Evolutionary conservation across 2,329 filamentous ascomycete genomes (phyloP).

Genomic region (Exophiala dermatitidis): DNA sequence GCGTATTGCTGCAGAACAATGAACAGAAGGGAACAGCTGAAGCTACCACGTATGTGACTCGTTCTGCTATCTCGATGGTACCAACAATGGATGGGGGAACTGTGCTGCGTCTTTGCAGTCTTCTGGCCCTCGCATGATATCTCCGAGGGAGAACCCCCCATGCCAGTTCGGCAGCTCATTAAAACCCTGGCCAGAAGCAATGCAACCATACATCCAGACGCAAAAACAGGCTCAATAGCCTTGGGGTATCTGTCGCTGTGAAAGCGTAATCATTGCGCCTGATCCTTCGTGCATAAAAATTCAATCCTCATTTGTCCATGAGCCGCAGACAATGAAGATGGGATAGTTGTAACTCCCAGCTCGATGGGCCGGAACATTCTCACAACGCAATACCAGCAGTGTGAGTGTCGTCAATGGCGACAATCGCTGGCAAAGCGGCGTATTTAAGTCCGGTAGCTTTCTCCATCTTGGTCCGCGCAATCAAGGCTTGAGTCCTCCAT

Average conservation of each 20-base stretch:
- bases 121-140: no score
- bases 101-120: no score
- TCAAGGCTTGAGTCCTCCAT: conserved; percentile 40
- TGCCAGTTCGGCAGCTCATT: not conserved
- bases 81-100: no score
- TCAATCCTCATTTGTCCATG: not conserved
- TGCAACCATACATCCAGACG: not conserved
- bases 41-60: no score
- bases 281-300: not conserved
- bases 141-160: no score
- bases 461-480: conserved; percentile 36
- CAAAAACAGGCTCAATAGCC: not conserved
- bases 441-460: conserved; percentile 32
- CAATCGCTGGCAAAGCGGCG: conserved; percentile 34
- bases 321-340: not conserved
- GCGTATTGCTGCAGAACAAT: no score
- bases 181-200: not conserved
- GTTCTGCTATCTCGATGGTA: no score
- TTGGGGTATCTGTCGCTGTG: not conserved
- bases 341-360: not conserved
- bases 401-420: conserved; percentile 9
- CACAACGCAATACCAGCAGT: not conserved
- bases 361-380: not conserved
- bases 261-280: not conserved
- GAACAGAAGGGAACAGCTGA: no score